A percentile compares a stretch with the other conserved stretches of the same genome.
phyloP scores from a whole-genome alignment of 495 filamentous ascomycete genomes.

The Aspergillus incahuasiensis region DNA sequence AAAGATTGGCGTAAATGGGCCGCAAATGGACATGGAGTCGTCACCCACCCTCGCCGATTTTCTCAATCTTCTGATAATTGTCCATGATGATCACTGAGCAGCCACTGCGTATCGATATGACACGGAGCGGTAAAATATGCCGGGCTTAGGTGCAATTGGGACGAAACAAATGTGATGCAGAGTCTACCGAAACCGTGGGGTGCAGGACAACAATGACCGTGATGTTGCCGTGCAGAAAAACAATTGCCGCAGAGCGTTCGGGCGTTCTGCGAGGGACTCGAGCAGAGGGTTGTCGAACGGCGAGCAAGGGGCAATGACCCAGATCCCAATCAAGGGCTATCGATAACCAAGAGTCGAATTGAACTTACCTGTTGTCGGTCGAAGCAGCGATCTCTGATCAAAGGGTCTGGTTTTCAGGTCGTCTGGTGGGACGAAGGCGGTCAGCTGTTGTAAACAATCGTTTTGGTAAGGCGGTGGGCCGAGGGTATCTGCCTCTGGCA shows the following conservation, averaged over 20 bases:
- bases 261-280: slow-evolving; percentile 10
- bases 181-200: slow-evolving; percentile 16
- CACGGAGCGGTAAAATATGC: background rate
- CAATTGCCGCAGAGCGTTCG: slow-evolving; percentile 12
- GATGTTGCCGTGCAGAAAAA: slow-evolving; percentile 19
- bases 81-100: slow-evolving; percentile 62
- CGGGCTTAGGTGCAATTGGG: background rate
- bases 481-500: too few relatives aligned
- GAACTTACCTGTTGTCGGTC: slow-evolving; percentile 14
- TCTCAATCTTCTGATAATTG: slow-evolving; percentile 99
- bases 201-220: slow-evolving; percentile 5
- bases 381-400: slow-evolving; percentile 2
- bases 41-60: slow-evolving; percentile 89
- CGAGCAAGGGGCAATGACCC: slow-evolving; percentile 1
- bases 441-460: slow-evolving; percentile 41
- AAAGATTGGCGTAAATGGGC: background rate
- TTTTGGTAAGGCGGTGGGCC: slow-evolving; percentile 31
- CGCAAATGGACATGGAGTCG: background rate
- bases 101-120: slow-evolving; percentile 13
- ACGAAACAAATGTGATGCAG: background rate
- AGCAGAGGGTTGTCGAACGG: background rate
- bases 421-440: slow-evolving; percentile 26
- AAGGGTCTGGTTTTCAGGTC: slow-evolving; percentile 14
- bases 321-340: slow-evolving; percentile 10
- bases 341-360: slow-evolving; percentile 4